These are phyloP conservation scores for Yarrowia sp. DNA, from an alignment of 805 yeast genomes.

Conservation along the genomic window DNA sequence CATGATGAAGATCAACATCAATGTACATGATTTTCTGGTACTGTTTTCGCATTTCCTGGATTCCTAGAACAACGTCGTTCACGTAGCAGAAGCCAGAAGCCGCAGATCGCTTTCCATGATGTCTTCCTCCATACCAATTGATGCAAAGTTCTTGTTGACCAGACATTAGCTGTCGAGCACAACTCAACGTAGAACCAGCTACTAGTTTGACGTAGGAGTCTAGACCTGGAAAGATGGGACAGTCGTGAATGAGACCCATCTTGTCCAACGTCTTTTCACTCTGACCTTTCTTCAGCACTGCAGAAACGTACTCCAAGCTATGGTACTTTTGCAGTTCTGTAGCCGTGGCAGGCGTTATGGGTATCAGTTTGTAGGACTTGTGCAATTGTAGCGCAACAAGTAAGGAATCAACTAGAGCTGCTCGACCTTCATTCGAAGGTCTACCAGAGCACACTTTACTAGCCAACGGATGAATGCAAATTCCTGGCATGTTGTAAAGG, in stretches of 20 bases:
- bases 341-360: constrained; percentile 8
- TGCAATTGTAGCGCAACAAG: constrained; percentile 1
- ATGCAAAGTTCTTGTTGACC: constrained; percentile 53
- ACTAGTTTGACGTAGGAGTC: constrained; percentile 57
- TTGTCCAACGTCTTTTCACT: constrained; percentile 20
- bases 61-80: constrained; percentile 69
- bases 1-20: constrained; percentile 80
- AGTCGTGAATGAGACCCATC: constrained; percentile 64
- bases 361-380: constrained; percentile 22
- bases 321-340: constrained; percentile 26
- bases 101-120: constrained; percentile 62
- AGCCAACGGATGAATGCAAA: constrained; percentile 36
- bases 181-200: constrained; percentile 65
- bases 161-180: constrained; percentile 53
- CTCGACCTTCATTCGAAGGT: constrained; percentile 36
- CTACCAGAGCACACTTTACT: constrained; percentile 25
- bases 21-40: constrained; percentile 62
- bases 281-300: constrained; percentile 7
- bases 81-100: constrained; percentile 79
- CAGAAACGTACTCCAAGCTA: constrained; percentile 16
- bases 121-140: constrained; percentile 84
- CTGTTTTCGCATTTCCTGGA: constrained; percentile 56
- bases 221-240: constrained; percentile 65
- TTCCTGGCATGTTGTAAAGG: constrained; percentile 24
- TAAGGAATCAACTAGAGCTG: constrained; percentile 18